These are phyloP conservation scores for Inga laurina DNA, from an alignment of 306 rosid species.

Conservation along the genomic window DNA sequence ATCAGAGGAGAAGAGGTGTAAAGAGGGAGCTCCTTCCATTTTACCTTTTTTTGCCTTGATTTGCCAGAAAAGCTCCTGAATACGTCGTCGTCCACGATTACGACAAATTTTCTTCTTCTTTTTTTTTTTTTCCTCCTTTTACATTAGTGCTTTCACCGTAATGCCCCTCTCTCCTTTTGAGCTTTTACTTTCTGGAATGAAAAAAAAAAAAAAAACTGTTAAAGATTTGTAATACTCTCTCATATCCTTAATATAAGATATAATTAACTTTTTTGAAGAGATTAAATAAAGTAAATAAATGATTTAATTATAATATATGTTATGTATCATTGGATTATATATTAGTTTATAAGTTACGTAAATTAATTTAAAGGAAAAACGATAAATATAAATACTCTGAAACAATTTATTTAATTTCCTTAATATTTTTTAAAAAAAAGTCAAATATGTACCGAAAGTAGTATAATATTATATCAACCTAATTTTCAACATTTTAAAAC, in stretches of 20 bases:
- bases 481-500: background rate
- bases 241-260: too few relatives aligned
- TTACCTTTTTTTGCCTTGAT: constrained; percentile 37
- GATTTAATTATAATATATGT: too few relatives aligned
- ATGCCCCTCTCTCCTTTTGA: constrained; percentile 29
- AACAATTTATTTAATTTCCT: too few relatives aligned
- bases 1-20: background rate
- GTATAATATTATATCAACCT: background rate
- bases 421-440: too few relatives aligned
- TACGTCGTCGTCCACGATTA: constrained; percentile 39
- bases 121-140: background rate
- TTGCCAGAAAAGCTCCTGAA: constrained; percentile 37
- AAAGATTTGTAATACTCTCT: background rate
- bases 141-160: constrained; percentile 15
- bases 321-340: too few relatives aligned
- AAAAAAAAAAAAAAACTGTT: too few relatives aligned
- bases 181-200: background rate
- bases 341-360: too few relatives aligned
- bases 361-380: too few relatives aligned
- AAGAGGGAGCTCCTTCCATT: constrained; percentile 11
- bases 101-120: constrained; percentile 40
- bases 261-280: too few relatives aligned
- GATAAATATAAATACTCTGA: too few relatives aligned
- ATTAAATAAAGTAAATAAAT: too few relatives aligned
- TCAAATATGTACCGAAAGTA: too few relatives aligned